phyloP scores from a whole-genome alignment of 1,139 yeast genomes.

The Yamadazyma jaroonii region DNA sequence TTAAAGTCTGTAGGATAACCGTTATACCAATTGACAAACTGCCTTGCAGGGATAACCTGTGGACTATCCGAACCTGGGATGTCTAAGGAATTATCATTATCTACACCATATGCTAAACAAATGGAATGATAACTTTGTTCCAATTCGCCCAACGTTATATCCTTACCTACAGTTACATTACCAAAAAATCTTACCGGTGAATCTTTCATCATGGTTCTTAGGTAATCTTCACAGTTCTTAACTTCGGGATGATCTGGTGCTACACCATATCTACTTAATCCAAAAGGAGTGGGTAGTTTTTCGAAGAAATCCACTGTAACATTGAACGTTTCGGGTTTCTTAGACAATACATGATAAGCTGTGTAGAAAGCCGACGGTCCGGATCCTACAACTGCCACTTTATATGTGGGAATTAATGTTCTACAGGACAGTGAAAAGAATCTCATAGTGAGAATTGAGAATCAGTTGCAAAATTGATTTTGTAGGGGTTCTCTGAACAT shows the following conservation, averaged over 20 bases:
- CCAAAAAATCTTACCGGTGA: slow-evolving; percentile 64
- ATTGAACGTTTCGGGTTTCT: slow-evolving; percentile 31
- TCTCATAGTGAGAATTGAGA: background rate
- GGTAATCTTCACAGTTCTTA: slow-evolving; percentile 81
- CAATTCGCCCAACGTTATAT: slow-evolving; percentile 50
- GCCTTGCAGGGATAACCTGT: slow-evolving; percentile 80
- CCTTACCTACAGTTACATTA: slow-evolving; percentile 63
- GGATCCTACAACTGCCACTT: slow-evolving; percentile 80
- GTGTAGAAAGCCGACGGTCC: slow-evolving; percentile 98
- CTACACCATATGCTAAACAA: slow-evolving; percentile 76
- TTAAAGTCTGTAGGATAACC: slow-evolving; percentile 61
- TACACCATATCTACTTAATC: slow-evolving; percentile 90
- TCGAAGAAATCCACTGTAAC: slow-evolving; percentile 68
- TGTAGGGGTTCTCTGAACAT: too few species aligned
- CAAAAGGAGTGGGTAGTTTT: slow-evolving; percentile 84
- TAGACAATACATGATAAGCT: slow-evolving; percentile 67
- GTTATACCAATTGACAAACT: slow-evolving; percentile 95
- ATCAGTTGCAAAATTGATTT: too few species aligned
- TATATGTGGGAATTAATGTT: slow-evolving; percentile 13
- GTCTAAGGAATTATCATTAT: slow-evolving; percentile 52
- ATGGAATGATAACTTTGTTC: slow-evolving; percentile 63
- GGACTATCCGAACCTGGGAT: slow-evolving; percentile 59
- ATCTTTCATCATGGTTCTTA: slow-evolving; percentile 54
- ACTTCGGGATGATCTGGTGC: slow-evolving; percentile 99
- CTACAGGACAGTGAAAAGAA: background rate